Conservation (phyloP, 2,329 filamentous ascomycete species). For the Akanthomyces uredinophilus region DNA sequence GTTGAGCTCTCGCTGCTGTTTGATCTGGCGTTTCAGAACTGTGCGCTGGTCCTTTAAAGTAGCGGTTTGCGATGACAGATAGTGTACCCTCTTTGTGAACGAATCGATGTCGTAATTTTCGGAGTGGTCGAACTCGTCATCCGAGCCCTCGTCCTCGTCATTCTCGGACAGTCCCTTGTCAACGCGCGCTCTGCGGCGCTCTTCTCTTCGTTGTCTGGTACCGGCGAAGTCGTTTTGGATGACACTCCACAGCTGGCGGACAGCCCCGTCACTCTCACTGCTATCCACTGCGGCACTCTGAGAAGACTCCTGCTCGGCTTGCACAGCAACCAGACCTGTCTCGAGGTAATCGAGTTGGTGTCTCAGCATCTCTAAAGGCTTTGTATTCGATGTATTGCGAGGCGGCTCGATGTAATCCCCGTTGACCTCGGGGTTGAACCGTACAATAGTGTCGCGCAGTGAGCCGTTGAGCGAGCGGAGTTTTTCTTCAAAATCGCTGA, state of each 20-base stretch:
- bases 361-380: conserved; percentile 43
- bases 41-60: conserved; percentile 80
- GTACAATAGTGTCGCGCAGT: conserved; percentile 61
- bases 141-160: conserved; percentile 48
- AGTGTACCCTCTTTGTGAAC: conserved; percentile 74
- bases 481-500: conserved; percentile 59
- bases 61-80: conserved; percentile 70
- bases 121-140: conserved; percentile 52
- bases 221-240: conserved; percentile 48
- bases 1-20: conserved; percentile 90
- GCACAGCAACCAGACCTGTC: conserved; percentile 56
- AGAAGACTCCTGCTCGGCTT: conserved; percentile 48
- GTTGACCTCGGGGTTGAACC: conserved; percentile 54
- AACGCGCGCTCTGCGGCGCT: conserved; percentile 46
- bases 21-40: conserved; percentile 85
- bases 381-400: conserved; percentile 24
- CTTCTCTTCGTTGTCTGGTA: conserved; percentile 48
- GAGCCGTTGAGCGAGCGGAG: conserved; percentile 64
- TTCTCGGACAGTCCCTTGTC: conserved; percentile 56
- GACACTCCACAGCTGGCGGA: conserved; percentile 53
- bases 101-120: conserved; percentile 67
- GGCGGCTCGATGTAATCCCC: conserved; percentile 41
- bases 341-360: conserved; percentile 68
- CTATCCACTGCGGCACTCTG: conserved; percentile 24
- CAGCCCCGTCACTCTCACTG: conserved; percentile 52